phyloP scores from a whole-genome alignment of 768 basidiomycete species.

The Xerocomus potaroensis region DNA sequence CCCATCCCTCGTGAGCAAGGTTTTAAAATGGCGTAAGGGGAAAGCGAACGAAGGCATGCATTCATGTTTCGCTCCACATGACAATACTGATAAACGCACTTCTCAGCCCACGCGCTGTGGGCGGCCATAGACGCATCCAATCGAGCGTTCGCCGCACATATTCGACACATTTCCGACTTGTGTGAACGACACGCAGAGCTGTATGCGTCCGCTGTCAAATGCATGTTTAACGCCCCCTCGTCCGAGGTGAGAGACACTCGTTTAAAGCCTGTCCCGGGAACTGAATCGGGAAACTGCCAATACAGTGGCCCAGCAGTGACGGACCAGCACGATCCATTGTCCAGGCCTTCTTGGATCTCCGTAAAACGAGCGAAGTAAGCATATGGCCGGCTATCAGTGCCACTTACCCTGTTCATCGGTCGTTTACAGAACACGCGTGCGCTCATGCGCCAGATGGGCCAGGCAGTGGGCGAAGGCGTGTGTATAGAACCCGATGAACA shows the following conservation, averaged over 20 bases:
- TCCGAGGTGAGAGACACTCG: slow-evolving; percentile 41
- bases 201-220: slow-evolving; percentile 58
- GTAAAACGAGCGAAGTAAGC: slow-evolving; percentile 54
- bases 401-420: background rate
- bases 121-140: slow-evolving; percentile 58
- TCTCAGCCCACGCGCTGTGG: slow-evolving; percentile 62
- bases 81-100: slow-evolving; percentile 1
- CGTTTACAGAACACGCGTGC: slow-evolving; percentile 64
- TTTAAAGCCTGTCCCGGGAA: background rate
- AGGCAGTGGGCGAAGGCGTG: slow-evolving; percentile 51
- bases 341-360: slow-evolving; percentile 54
- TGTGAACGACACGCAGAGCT: slow-evolving; percentile 42
- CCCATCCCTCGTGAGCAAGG: slow-evolving; percentile 88
- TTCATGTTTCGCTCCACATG: background rate
- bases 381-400: background rate
- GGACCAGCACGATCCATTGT: slow-evolving; percentile 34
- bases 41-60: slow-evolving; percentile 50
- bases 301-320: slow-evolving; percentile 43
- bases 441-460: slow-evolving; percentile 84
- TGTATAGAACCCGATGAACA: slow-evolving; percentile 91
- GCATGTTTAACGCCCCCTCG: slow-evolving; percentile 55
- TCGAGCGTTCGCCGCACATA: slow-evolving; percentile 49
- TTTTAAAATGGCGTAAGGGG: slow-evolving; percentile 82
- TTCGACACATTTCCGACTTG: slow-evolving; percentile 49
- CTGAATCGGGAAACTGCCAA: background rate